phyloP scores from a whole-genome alignment of 257 asterid species.

The Lavandula angustifolia region DNA sequence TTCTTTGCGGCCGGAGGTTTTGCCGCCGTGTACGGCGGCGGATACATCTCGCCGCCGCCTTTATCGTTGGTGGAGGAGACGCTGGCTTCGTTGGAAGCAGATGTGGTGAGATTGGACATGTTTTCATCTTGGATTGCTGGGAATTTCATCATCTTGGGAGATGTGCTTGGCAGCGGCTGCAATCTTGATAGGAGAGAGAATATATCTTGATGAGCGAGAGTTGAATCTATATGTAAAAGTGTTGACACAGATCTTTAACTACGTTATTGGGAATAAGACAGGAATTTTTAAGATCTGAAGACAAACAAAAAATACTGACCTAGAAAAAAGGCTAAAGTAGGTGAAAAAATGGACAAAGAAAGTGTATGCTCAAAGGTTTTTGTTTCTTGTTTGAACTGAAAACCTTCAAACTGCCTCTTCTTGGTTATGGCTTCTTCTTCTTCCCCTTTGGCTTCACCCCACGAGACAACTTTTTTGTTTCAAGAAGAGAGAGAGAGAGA shows the following conservation, averaged over 20 bases:
- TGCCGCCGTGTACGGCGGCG: conserved; percentile 30
- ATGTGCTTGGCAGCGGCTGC: too few species aligned
- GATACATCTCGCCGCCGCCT: conserved; percentile 41
- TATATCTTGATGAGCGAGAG: too few species aligned
- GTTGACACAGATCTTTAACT: conserved; percentile 64
- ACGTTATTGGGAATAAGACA: conserved; percentile 12
- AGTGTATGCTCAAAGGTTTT: conserved; percentile 17
- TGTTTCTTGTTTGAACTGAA: conserved; percentile 49
- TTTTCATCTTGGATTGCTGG: too few species aligned
- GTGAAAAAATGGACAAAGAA: conserved; percentile 54
- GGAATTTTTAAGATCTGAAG: conserved; percentile 31
- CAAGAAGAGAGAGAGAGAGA: conserved; percentile 12
- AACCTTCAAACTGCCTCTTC: conserved; percentile 11
- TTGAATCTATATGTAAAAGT: conserved; percentile 51
- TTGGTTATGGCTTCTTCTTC: too few species aligned
- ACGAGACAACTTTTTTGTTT: too few species aligned
- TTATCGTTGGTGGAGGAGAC: conserved; percentile 47
- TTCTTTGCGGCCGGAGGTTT: conserved; percentile 38
- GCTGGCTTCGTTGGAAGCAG: conserved; percentile 48
- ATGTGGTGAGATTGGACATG: too few species aligned
- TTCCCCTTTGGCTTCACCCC: too few species aligned
- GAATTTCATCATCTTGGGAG: too few species aligned
- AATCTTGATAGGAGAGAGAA: too few species aligned
- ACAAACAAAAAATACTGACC: conserved; percentile 13
- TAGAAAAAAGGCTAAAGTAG: conserved; percentile 38